Conservation (phyloP, 192 early-diverging fungal genomes). For the Umbelopsis sp. region DNA sequence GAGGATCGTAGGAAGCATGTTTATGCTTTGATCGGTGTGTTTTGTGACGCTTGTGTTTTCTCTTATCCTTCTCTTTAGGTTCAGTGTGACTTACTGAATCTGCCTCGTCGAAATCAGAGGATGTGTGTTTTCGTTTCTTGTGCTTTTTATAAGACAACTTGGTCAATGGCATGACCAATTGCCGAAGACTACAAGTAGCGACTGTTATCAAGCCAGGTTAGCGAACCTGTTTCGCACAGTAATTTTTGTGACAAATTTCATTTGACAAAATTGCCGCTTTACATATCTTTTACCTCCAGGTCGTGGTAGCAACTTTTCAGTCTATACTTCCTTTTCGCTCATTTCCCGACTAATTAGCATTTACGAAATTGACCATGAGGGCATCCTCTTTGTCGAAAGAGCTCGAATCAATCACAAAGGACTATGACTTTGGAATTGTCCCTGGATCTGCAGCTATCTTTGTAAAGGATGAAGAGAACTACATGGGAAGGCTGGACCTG, state of each 20-base stretch:
- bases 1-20: constrained; percentile 21
- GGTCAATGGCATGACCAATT: constrained; percentile 1
- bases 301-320: neutral
- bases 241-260: neutral
- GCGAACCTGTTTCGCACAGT: neutral
- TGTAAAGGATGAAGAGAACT: constrained; percentile 34
- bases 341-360: neutral
- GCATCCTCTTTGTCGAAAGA: constrained; percentile 19
- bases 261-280: neutral
- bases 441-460: constrained; percentile 37
- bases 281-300: too few species aligned
- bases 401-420: constrained; percentile 29
- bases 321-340: neutral
- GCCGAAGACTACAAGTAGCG: too few species aligned
- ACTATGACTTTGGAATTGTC: constrained; percentile 40
- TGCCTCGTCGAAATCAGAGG: neutral
- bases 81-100: neutral
- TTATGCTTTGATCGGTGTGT: constrained; percentile 12
- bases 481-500: constrained; percentile 33
- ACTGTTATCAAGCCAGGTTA: too few species aligned
- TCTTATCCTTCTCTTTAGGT: neutral
- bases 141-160: constrained; percentile 4
- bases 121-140: neutral
- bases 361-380: constrained; percentile 1
- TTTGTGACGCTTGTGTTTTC: constrained; percentile 18